Evolutionary conservation across 805 yeast genomes (phyloP).

Genomic region (Candida peoriensis): DNA sequence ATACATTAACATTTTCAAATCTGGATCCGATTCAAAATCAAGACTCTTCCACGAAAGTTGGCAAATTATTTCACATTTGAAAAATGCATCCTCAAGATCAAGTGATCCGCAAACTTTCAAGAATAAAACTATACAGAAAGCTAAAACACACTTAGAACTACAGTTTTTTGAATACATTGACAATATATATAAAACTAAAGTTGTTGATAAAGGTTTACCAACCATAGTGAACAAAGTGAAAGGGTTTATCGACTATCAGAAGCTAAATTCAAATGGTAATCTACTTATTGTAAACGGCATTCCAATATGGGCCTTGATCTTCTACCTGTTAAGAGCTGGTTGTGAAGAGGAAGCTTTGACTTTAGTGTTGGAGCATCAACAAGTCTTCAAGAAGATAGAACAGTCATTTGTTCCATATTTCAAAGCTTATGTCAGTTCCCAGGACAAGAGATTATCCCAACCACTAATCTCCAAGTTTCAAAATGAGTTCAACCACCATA

Average conservation of each 20-base stretch:
- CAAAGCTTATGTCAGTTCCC: slow-evolving; percentile 57
- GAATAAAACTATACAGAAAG: slow-evolving; percentile 43
- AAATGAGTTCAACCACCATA: slow-evolving; percentile 79
- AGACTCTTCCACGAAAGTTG: slow-evolving; percentile 73
- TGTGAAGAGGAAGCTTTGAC: slow-evolving; percentile 72
- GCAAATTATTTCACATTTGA: slow-evolving; percentile 50
- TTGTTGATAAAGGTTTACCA: slow-evolving; percentile 60
- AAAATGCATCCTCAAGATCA: slow-evolving; percentile 16
- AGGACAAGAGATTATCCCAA: slow-evolving; percentile 51
- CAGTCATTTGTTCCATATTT: slow-evolving; percentile 77
- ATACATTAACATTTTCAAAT: slow-evolving; percentile 54
- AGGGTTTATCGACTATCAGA: slow-evolving; percentile 48
- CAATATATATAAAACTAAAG: slow-evolving; percentile 50
- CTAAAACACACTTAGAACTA: slow-evolving; percentile 58
- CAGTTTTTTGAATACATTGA: slow-evolving; percentile 79
- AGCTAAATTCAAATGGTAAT: slow-evolving; percentile 40
- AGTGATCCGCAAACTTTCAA: slow-evolving; percentile 20
- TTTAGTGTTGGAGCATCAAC: slow-evolving; percentile 56
- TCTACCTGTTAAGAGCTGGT: slow-evolving; percentile 82
- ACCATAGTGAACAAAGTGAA: slow-evolving; percentile 67
- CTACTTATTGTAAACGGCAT: slow-evolving; percentile 68
- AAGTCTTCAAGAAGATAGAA: slow-evolving; percentile 78
- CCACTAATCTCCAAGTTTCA: slow-evolving; percentile 66
- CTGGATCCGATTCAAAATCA: slow-evolving; percentile 56
- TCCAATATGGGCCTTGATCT: slow-evolving; percentile 93